Evolutionary conservation across 371 early-diverging fungal genomes (phyloP).

Genomic region (Mortierella sp.): DNA sequence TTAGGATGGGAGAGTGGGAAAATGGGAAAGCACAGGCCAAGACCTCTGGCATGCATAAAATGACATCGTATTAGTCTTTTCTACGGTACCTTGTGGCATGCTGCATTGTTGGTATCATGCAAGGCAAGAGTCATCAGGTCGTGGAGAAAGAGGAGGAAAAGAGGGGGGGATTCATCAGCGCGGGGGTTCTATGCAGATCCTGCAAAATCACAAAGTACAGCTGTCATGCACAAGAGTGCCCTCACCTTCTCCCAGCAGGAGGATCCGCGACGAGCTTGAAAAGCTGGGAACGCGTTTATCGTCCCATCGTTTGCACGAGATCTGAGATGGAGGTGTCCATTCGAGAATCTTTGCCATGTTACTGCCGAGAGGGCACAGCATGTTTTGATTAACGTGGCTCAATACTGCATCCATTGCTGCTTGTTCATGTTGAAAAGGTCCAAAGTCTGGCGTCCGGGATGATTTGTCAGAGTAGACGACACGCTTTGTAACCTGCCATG

Average conservation of each 20-base stretch:
- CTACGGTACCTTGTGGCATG: conserved; percentile 25
- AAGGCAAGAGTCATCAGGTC: too few relatives aligned
- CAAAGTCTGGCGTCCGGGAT: conserved; percentile 10
- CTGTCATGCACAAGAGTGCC: too few relatives aligned
- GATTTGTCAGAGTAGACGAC: conserved; percentile 36
- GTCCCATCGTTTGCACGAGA: conserved; percentile 43
- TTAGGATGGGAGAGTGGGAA: background rate
- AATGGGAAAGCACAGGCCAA: background rate
- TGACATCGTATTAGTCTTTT: too few relatives aligned
- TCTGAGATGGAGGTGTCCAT: conserved; percentile 32
- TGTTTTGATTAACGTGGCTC: conserved; percentile 24
- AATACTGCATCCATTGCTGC: conserved; percentile 10
- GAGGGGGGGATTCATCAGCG: background rate
- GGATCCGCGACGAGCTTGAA: conserved; percentile 16
- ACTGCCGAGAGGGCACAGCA: conserved; percentile 43
- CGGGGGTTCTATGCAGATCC: too few relatives aligned
- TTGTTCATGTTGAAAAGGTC: conserved; percentile 15
- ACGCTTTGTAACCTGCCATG: conserved; percentile 45
- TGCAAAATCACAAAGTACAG: too few relatives aligned
- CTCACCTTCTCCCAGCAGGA: conserved; percentile 41
- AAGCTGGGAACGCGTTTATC: conserved; percentile 5
- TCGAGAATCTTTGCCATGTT: conserved; percentile 30
- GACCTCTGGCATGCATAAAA: background rate
- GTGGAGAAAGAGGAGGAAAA: background rate
- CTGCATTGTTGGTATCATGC: background rate